Conservation (phyloP, 192 early-diverging fungal species). For the Piromyces sp. region DNA sequence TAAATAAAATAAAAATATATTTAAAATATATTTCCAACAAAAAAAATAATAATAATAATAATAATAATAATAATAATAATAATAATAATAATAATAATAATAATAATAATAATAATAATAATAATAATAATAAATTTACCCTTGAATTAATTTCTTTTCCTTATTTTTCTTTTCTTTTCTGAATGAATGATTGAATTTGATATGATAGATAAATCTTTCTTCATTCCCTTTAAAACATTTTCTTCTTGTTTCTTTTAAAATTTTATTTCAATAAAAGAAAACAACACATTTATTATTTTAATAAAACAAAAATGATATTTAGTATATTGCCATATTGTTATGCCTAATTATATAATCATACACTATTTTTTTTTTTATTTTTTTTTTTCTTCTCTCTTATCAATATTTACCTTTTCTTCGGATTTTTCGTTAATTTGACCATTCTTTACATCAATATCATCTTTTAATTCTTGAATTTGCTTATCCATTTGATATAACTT, state of each 20-base stretch:
- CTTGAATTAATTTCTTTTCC: constrained; percentile 56
- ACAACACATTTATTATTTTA: background rate
- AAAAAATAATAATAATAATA: constrained; percentile 2
- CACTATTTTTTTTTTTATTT: constrained; percentile 4
- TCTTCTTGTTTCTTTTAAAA: constrained; percentile 24
- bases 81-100: no score
- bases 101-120: no score
- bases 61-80: background rate
- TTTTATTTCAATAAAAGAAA: background rate
- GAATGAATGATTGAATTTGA: constrained; percentile 50
- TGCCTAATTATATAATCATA: no score
- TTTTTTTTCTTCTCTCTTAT: background rate
- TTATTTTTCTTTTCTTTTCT: constrained; percentile 58
- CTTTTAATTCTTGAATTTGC: constrained; percentile 35
- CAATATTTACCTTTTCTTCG: constrained; percentile 15
- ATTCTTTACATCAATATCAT: constrained; percentile 36
- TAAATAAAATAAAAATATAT: constrained; percentile 32
- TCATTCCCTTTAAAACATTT: constrained; percentile 37
- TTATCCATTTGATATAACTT: constrained; percentile 77
- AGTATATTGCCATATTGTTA: no score
- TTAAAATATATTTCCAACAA: constrained; percentile 33
- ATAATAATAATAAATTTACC: no score
- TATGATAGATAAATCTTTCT: constrained; percentile 48
- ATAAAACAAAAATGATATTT: no score
- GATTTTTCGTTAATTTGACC: constrained; percentile 16